Conservation (phyloP, 257 asterid species). For the Capsicum pubescens region DNA sequence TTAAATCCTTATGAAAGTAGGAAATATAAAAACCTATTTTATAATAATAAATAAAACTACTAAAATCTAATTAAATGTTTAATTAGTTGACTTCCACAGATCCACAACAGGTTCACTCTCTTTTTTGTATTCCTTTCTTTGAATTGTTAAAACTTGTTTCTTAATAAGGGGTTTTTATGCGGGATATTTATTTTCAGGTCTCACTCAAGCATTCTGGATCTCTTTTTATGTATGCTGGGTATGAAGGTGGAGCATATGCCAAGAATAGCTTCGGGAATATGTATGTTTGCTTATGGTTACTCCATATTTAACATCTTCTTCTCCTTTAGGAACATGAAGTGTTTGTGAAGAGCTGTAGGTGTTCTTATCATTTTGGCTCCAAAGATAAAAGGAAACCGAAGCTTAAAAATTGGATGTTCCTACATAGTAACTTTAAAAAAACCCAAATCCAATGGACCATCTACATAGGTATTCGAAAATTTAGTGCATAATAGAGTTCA, state of each 20-base stretch:
- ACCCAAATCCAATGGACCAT: neutral
- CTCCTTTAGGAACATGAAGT: neutral
- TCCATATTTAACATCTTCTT: neutral
- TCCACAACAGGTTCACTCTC: neutral
- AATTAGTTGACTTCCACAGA: too few relatives aligned
- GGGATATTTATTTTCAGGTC: constrained; percentile 51
- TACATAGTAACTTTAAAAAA: neutral
- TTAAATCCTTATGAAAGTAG: too few relatives aligned
- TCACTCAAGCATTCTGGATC: constrained; percentile 98
- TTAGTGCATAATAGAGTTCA: neutral
- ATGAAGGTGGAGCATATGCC: constrained; percentile 97
- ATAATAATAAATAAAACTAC: too few relatives aligned
- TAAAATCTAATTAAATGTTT: too few relatives aligned
- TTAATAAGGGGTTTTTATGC: constrained; percentile 22
- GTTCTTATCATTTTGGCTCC: neutral
- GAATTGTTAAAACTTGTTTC: constrained; percentile 25
- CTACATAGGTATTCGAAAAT: neutral
- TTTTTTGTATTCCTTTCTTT: constrained; percentile 19
- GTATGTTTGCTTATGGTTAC: constrained; percentile 41
- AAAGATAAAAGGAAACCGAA: neutral
- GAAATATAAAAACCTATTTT: too few relatives aligned
- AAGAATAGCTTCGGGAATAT: constrained; percentile 94
- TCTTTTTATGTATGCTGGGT: constrained; percentile 99
- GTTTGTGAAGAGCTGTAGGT: neutral
- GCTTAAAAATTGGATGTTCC: neutral